Base-by-base conservation (phyloP, 768 basidiomycete species). In the Rubroboletus satanas region DNA sequence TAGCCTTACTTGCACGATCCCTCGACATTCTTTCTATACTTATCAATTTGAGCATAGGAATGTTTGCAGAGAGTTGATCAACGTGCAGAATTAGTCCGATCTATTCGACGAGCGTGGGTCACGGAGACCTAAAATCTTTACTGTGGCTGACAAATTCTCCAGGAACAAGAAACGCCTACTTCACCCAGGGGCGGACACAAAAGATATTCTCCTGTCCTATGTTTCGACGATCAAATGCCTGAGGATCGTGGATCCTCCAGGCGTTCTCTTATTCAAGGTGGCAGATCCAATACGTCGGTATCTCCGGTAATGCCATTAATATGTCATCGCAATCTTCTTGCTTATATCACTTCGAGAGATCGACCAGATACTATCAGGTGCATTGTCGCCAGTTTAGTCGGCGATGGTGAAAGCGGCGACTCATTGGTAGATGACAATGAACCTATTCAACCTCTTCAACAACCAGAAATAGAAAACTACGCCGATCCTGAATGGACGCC, bases 131-230 rank as follows among this genome's bases (percentile, higher is more conserved):
- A 15, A 41, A 51, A 12, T 52, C 18, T 53, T 28, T 28, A 15
- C 50, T 14, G 6, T 35, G 26, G 36, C 36, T 65, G 32, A 67
- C 49, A 36, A 4, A 29, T 41, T 35, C 11, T 42, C 12, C 66
- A 97, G 93, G 10, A 93, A 92, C 63, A 82, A 81, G 52, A 87
- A 86, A 65, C 88, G 97, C 5, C 79, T 99, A 1, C 83, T 99
- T 7, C 95, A 98, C 65, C 97, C 96, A 1, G 97, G 96, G 3
- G 93, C 94, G 5, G 94, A 94, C 59, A 99, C 97, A 1, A 90
- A 88, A 65, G 83, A 90, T 56, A 93, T 99, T 54, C 75, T 98
- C 12, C 75, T 83, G 0, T 88, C 90, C 76, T 99, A 99, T 70
- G 90, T 98, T 10, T 83, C 87, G 1, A 93, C 91, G 1, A 98